These are phyloP conservation scores for Daedaleopsis sinensis DNA, from an alignment of 768 basidiomycete genomes.

Conservation along the genomic window DNA sequence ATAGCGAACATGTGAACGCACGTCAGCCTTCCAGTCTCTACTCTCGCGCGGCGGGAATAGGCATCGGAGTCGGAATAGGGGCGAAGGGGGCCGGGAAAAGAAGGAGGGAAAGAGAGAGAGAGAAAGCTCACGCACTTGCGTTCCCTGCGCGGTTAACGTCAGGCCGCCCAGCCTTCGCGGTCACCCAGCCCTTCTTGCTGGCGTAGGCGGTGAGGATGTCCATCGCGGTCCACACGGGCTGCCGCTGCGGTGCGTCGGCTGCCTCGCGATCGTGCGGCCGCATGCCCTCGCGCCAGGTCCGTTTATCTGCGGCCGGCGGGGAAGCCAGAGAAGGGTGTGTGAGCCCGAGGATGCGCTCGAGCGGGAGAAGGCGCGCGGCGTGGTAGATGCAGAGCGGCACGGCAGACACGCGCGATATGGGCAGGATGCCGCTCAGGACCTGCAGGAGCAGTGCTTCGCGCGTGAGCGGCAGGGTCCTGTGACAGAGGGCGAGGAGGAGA, in stretches of 20 bases:
- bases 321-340: constrained; percentile 46
- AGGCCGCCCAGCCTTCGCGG: constrained; percentile 88
- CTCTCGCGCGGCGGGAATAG: no score
- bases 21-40: no score
- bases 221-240: constrained; percentile 76
- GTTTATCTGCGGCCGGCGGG: constrained; percentile 57
- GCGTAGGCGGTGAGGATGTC: constrained; percentile 84
- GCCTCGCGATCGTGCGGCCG: constrained; percentile 24
- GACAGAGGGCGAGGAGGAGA: neutral
- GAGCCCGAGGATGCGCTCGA: constrained; percentile 72
- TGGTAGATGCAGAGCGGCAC: constrained; percentile 83
- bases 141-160: constrained; percentile 92
- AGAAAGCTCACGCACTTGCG: constrained; percentile 58
- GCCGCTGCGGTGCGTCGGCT: constrained; percentile 12
- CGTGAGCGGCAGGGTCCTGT: constrained; percentile 2
- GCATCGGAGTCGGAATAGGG: neutral
- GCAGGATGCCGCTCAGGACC: constrained; percentile 72
- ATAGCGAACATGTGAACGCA: no score
- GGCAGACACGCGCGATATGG: constrained; percentile 83
- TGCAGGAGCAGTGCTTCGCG: constrained; percentile 27
- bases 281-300: constrained; percentile 67
- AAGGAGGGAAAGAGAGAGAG: neutral
- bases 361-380: constrained; percentile 66
- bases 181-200: constrained; percentile 77
- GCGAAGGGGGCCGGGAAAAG: neutral